phyloP scores from a whole-genome alignment of 169 alveolate genomes.

The Plasmodium fragile region DNA sequence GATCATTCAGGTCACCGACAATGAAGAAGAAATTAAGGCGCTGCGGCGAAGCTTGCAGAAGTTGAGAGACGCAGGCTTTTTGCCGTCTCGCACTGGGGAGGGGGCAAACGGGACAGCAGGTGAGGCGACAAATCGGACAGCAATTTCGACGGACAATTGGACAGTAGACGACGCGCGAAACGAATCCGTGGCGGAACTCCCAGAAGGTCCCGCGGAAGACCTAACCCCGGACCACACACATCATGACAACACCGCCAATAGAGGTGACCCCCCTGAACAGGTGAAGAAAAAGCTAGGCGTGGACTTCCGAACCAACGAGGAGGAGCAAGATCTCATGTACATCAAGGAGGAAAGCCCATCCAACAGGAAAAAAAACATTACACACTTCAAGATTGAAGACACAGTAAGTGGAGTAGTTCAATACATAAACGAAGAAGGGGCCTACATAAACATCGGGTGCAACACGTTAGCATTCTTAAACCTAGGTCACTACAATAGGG shows the following conservation, averaged over 20 bases:
- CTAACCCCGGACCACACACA: not conserved
- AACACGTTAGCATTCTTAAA: conserved; percentile 63
- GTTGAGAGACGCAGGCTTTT: not conserved
- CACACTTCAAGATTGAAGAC: conserved; percentile 55
- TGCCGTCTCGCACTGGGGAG: not conserved
- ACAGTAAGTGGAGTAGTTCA: conserved; percentile 37
- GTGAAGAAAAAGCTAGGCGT: conserved; percentile 29
- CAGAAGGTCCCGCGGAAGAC: not conserved
- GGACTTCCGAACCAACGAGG: conserved; percentile 22
- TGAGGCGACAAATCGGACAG: not conserved
- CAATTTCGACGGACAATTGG: too few relatives aligned
- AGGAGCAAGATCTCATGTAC: conserved; percentile 38
- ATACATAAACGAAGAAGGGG: conserved; percentile 59
- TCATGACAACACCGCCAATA: not conserved
- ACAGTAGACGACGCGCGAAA: not conserved
- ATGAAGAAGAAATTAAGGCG: conserved; percentile 63
- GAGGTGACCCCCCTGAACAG: not conserved
- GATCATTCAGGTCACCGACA: conserved; percentile 64
- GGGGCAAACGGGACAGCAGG: not conserved
- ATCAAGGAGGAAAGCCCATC: conserved; percentile 33
- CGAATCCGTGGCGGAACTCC: not conserved
- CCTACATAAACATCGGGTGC: conserved; percentile 75
- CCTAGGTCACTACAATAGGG: conserved; percentile 67
- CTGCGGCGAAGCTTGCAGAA: not conserved
- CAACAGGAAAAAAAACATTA: conserved; percentile 28